phyloP scores from a whole-genome alignment of 495 filamentous ascomycete genomes.

The Neurospora hispaniola region DNA sequence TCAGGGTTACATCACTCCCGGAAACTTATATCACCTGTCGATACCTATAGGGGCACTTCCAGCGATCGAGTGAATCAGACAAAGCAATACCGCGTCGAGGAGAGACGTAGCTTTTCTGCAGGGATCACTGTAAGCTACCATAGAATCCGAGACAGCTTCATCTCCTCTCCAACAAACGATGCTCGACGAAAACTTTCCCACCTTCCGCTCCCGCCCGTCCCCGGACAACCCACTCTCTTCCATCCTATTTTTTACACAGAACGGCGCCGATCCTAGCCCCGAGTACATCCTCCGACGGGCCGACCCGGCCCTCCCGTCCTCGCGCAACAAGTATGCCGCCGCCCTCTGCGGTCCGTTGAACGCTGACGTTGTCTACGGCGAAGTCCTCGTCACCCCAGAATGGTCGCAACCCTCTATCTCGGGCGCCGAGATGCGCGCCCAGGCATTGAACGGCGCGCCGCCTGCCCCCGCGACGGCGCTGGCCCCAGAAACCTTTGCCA shows the following conservation, averaged over 20 bases:
- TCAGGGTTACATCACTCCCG: background rate
- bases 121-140: background rate
- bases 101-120: background rate
- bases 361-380: conserved; percentile 72
- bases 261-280: conserved; percentile 67
- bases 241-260: conserved; percentile 63
- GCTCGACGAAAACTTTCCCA: conserved; percentile 93
- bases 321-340: conserved; percentile 74
- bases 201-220: conserved; percentile 29
- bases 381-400: conserved; percentile 73
- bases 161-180: conserved; percentile 33
- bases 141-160: background rate
- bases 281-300: conserved; percentile 69
- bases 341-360: conserved; percentile 78
- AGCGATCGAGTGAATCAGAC: background rate
- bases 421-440: conserved; percentile 64
- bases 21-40: background rate
- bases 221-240: conserved; percentile 36
- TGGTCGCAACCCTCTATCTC: conserved; percentile 76
- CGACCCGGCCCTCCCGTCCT: conserved; percentile 54
- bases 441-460: conserved; percentile 45
- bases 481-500: conserved; percentile 63
- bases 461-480: conserved; percentile 64
- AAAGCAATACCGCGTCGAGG: background rate
- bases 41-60: background rate